These are phyloP conservation scores for Diaporthe capsici DNA, from an alignment of 2,329 filamentous ascomycete species.

Conservation along the genomic window DNA sequence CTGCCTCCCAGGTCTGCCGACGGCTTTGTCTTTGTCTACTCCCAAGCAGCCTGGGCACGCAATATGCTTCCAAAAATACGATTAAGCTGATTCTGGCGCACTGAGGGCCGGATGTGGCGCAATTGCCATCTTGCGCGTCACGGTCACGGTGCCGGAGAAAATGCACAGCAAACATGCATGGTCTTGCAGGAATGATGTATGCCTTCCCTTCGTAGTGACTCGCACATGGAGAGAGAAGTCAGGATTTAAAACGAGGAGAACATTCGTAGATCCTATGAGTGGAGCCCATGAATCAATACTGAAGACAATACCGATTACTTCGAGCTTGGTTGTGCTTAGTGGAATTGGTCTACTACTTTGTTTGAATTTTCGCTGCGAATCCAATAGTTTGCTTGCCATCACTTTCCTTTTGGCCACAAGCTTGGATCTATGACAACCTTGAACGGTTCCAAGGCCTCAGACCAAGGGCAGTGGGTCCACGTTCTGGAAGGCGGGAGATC, in stretches of 20 bases:
- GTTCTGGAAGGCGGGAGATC: constrained; percentile 8
- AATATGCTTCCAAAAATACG: background rate
- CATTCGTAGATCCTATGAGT: background rate
- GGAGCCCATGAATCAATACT: background rate
- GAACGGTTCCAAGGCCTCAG: no score
- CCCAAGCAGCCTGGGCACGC: background rate
- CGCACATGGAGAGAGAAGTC: background rate
- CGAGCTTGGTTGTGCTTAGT: background rate
- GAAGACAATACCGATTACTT: background rate
- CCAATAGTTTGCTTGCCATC: background rate
- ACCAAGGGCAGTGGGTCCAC: background rate
- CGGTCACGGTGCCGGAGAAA: background rate
- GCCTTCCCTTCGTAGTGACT: background rate
- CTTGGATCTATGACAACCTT: no score
- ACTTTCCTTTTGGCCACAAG: background rate
- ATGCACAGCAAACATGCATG: background rate
- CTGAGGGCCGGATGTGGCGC: background rate
- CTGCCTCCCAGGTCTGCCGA: background rate
- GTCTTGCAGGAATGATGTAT: no score
- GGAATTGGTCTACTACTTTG: background rate
- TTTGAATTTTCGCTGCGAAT: background rate
- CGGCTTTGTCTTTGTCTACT: background rate
- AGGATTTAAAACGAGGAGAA: background rate
- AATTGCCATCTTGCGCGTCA: background rate
- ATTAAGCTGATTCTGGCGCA: no score